Base-by-base conservation (phyloP, 164 flowering plant genomes). In the Magnolia officinalis region DNA sequence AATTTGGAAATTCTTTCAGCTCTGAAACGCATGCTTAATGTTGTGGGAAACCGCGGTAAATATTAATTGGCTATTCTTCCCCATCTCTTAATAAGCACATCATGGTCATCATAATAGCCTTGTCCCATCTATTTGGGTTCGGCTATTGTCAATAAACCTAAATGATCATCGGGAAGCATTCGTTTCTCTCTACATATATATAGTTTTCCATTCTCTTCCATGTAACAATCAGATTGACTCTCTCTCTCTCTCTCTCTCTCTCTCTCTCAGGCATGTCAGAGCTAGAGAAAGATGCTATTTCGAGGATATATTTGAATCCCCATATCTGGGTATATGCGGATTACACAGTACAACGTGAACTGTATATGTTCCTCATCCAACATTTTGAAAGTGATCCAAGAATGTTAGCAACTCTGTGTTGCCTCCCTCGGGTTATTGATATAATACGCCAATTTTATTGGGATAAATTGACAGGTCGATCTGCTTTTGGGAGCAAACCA, bases 351-450 rank as follows among this genome's bases (percentile, higher is more conserved):
- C 99, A 96, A 77, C 91, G 96, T 8, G 99, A 96, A 75, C 79
- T 94, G 51, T 96, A 92, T 82, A 88, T 96, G 98, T 96, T 94
- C 81, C 89, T 96, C 68, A 89, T 92, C 75, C 93, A 93, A 82
- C 93, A 94, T 76, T 91, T 94, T 82, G 99, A 96, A 78, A 91
- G 87, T 83, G 96, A 93, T 80, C 89, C 94, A 29, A 86, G 92
- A 76, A 75, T 94, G 79, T 90, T 93, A 8, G 87, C 86, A 74
- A 87, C 85, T 80, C 80, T 89, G 23, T 96, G 98, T 82, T 87
- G 84, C 71, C 90, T 94, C 37, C 98, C 99, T 11, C 90, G 83
- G 73, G 87, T 94, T 73, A 84, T 96, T 84, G 98, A 96, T 75
- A 83, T 94, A 29, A 86, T 93, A 72, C 83, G 86, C 55, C 89